Evolutionary conservation across 345 rosid species (phyloP).

Genomic region (Bruguiera parviflora): DNA sequence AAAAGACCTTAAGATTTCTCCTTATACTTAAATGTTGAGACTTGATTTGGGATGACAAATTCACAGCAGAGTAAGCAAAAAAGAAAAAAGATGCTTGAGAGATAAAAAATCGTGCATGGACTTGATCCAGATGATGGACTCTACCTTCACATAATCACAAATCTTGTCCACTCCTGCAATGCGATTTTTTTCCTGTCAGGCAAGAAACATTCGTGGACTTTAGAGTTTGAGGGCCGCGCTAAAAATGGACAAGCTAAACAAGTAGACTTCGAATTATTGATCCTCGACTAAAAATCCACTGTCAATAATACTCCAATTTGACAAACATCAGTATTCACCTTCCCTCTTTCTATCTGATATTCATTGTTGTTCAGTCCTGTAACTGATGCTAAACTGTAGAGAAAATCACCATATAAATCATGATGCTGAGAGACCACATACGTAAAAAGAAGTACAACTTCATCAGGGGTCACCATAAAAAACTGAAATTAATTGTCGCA

Average conservation of each 20-base stretch:
- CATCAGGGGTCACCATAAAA: no score
- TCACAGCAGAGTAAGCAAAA: not conserved
- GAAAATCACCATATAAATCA: not conserved
- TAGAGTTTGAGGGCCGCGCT: not conserved
- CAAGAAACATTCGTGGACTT: not conserved
- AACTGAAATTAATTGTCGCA: no score
- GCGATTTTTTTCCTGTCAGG: slow-evolving; percentile 61
- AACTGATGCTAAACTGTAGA: slow-evolving; percentile 52
- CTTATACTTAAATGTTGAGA: not conserved
- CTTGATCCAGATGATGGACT: slow-evolving; percentile 10
- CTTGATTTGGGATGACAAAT: not conserved
- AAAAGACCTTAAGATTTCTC: not conserved
- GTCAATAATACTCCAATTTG: no score
- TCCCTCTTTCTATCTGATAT: slow-evolving; percentile 86
- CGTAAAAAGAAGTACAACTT: no score
- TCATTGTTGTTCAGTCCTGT: slow-evolving; percentile 87
- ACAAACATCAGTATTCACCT: slow-evolving; percentile 33
- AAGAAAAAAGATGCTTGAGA: not conserved
- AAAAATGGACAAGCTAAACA: no score
- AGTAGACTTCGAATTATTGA: no score
- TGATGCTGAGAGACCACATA: no score
- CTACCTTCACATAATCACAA: slow-evolving; percentile 80
- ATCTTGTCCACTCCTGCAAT: slow-evolving; percentile 70
- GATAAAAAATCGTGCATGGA: not conserved
- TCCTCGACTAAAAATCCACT: no score